Evolutionary conservation across 2,329 filamentous ascomycete species (phyloP).

Genomic region (Thielaviopsis euricoi): DNA sequence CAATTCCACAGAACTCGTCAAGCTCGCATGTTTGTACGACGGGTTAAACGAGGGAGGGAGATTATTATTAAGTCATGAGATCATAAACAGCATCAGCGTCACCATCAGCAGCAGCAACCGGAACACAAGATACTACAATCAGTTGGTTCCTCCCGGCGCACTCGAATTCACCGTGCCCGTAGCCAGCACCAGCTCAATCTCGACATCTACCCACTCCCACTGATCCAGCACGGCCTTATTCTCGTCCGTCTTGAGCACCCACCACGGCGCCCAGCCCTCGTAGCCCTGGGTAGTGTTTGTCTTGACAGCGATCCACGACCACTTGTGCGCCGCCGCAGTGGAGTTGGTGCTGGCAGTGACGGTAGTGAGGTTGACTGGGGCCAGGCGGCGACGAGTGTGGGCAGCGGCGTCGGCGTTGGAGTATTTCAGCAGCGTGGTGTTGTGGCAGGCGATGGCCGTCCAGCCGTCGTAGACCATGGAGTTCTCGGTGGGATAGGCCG

Average conservation of each 20-base stretch:
- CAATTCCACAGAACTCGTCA: neutral
- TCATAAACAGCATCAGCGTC: neutral
- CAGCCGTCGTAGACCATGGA: conserved; percentile 3
- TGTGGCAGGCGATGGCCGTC: neutral
- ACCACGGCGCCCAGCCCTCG: conserved; percentile 11
- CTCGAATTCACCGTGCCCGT: conserved; percentile 7
- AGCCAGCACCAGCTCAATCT: conserved; percentile 9
- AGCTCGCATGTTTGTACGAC: neutral
- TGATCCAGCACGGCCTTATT: neutral
- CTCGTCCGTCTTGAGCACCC: conserved; percentile 1
- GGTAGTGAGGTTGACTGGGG: too few relatives aligned
- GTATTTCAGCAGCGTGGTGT: conserved; percentile 4
- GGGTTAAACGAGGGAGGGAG: neutral
- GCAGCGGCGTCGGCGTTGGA: too few relatives aligned
- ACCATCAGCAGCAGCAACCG: neutral
- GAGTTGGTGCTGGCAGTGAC: too few relatives aligned
- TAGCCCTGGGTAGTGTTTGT: conserved; percentile 9
- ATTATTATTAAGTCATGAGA: neutral
- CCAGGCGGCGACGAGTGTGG: too few relatives aligned
- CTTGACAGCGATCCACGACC: conserved; percentile 10
- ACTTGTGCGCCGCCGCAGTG: neutral
- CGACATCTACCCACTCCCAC: conserved; percentile 7
- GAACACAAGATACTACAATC: neutral
- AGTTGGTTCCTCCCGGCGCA: conserved; percentile 10
- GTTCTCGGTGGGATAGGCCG: conserved; percentile 3